Evolutionary conservation across 345 rosid genomes (phyloP).

Genomic region (Eucalyptus decipiens): DNA sequence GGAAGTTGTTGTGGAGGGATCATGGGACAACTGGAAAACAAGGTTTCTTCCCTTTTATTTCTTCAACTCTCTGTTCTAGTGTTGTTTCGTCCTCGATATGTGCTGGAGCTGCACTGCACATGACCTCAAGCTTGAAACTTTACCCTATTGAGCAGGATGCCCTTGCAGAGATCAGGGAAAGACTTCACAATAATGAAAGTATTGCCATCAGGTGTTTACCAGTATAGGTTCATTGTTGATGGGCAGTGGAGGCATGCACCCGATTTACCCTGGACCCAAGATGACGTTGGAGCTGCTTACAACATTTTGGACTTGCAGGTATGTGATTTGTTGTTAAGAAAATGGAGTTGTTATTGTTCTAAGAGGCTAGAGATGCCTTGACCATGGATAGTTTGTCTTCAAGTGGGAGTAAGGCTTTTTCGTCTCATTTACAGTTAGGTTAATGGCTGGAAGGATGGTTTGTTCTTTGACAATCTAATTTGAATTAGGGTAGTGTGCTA

Average conservation of each 20-base stretch:
- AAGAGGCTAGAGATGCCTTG: background rate
- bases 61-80: background rate
- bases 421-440: background rate
- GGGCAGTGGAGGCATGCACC: conserved; percentile 83
- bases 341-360: background rate
- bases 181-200: conserved; percentile 94
- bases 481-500: background rate
- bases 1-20: conserved; percentile 85
- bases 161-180: conserved; percentile 87
- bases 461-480: background rate
- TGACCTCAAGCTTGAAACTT: background rate
- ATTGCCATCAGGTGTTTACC: conserved; percentile 92
- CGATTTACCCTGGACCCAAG: conserved; percentile 75
- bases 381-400: background rate
- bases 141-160: conserved; percentile 44
- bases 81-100: background rate
- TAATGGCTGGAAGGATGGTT: background rate
- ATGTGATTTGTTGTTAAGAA: background rate
- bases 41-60: conserved; percentile 28
- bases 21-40: conserved; percentile 92
- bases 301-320: conserved; percentile 92
- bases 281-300: conserved; percentile 68
- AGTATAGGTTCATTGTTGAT: conserved; percentile 85
- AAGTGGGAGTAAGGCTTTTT: background rate
- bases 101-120: background rate